These are phyloP conservation scores for Setomelanomma holmii DNA, from an alignment of 2,329 filamentous ascomycete genomes.

Conservation along the genomic window DNA sequence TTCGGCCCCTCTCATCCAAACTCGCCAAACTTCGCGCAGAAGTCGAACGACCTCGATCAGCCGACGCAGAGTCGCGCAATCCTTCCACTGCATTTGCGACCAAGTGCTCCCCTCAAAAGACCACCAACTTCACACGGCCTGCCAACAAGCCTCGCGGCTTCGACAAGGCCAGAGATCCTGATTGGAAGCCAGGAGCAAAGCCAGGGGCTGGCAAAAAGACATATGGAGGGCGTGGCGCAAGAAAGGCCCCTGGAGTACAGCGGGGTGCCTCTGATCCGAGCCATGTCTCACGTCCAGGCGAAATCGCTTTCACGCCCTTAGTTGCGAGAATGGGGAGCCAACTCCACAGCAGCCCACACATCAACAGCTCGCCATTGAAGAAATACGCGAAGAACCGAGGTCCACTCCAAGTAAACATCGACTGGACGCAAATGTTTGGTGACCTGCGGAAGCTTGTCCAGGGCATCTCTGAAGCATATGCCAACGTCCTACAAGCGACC, in stretches of 20 bases:
- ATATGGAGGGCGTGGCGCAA: slow-evolving; percentile 39
- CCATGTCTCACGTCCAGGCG: slow-evolving; percentile 33
- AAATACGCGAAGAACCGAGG: slow-evolving; percentile 30
- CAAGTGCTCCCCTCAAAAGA: slow-evolving; percentile 33
- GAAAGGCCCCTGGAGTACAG: slow-evolving; percentile 16
- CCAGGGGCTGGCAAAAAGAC: slow-evolving; percentile 35
- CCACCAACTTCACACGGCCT: slow-evolving; percentile 34
- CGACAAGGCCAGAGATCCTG: slow-evolving; percentile 44
- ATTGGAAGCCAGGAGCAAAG: slow-evolving; percentile 44
- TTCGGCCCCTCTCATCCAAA: slow-evolving; percentile 52
- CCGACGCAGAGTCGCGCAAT: slow-evolving; percentile 27
- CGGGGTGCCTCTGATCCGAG: slow-evolving; percentile 1
- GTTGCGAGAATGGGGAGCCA: slow-evolving; percentile 37
- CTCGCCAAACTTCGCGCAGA: slow-evolving; percentile 49
- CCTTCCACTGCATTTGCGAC: slow-evolving; percentile 31
- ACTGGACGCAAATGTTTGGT: slow-evolving; percentile 28
- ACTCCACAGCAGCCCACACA: slow-evolving; percentile 39
- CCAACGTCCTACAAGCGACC: slow-evolving; percentile 46
- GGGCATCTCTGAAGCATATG: slow-evolving; percentile 41
- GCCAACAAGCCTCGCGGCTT: slow-evolving; percentile 40
- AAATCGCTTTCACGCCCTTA: slow-evolving; percentile 46
- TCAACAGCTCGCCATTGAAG: slow-evolving; percentile 35
- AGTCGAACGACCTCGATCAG: slow-evolving; percentile 29
- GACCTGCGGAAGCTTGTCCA: slow-evolving; percentile 40
- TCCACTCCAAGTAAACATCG: slow-evolving; percentile 27